A percentile compares a stretch with the other conserved stretches of the same genome.
These are phyloP conservation scores for Calonectria ilicicola DNA, from an alignment of 2,329 filamentous ascomycete species.

Conservation along the genomic window DNA sequence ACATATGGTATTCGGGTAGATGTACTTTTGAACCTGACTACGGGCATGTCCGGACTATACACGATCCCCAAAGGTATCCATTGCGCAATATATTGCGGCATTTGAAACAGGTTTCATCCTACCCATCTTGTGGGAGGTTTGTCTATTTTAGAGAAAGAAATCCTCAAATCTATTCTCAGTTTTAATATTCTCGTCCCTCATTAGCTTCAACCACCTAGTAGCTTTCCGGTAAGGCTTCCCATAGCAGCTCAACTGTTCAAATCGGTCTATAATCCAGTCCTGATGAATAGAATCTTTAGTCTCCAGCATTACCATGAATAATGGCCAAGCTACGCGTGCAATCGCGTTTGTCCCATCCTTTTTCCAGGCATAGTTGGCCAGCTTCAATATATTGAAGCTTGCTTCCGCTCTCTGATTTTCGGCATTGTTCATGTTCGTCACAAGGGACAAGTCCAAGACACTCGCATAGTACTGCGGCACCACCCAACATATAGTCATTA, in stretches of 20 bases:
- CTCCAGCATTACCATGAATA: background rate
- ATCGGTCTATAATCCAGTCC: background rate
- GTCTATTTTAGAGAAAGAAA: background rate
- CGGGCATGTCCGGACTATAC: too few relatives aligned
- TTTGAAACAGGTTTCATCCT: too few relatives aligned
- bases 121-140: too few relatives aligned
- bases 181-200: background rate
- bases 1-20: background rate
- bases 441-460: background rate
- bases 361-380: background rate
- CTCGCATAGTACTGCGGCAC: background rate
- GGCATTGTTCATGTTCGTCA: background rate
- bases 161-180: background rate
- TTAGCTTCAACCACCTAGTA: background rate
- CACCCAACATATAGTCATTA: slow-evolving; percentile 5
- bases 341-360: background rate
- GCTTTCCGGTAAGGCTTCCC: background rate
- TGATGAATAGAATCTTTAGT: background rate
- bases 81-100: background rate
- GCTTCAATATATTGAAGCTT: background rate
- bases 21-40: background rate
- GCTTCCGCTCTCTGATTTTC: background rate
- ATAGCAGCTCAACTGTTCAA: background rate
- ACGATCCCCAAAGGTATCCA: background rate
- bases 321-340: background rate